These are phyloP conservation scores for Synchytrium microbalum DNA, from an alignment of 371 early-diverging fungal genomes.

Conservation along the genomic window DNA sequence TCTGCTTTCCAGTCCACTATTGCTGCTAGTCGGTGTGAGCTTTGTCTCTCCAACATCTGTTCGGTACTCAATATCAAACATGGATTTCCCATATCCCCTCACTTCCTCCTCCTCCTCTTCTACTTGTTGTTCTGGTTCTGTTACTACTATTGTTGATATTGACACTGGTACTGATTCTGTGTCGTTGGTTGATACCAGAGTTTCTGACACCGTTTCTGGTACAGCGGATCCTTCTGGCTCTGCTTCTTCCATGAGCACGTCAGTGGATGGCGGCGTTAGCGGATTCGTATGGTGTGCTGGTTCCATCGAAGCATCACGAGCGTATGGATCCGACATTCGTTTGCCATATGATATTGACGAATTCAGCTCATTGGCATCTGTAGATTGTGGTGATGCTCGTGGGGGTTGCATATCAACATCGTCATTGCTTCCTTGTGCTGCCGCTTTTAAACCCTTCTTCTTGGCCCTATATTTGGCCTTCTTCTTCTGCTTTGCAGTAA, in stretches of 20 bases:
- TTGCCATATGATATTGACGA: not conserved
- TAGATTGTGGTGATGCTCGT: not conserved
- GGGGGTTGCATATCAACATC: not conserved
- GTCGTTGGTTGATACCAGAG: too few species aligned
- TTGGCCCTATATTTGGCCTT: conserved; percentile 28
- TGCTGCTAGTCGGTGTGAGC: too few species aligned
- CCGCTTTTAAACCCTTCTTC: conserved; percentile 14
- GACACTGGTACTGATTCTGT: too few species aligned
- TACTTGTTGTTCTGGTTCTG: not conserved
- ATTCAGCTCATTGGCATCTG: not conserved
- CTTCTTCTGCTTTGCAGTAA: conserved; percentile 25
- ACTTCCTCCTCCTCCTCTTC: too few species aligned
- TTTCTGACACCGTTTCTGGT: too few species aligned
- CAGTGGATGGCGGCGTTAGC: not conserved
- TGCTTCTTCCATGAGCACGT: not conserved
- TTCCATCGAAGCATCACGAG: too few species aligned
- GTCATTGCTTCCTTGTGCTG: too few species aligned
- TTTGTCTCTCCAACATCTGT: not conserved
- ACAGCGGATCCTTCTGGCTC: too few species aligned
- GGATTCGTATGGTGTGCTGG: not conserved
- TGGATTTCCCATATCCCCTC: too few species aligned
- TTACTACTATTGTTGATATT: too few species aligned
- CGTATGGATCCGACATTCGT: not conserved
- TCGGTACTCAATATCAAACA: not conserved
- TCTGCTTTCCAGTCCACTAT: too few species aligned